A percentile compares a stretch with the other conserved stretches of the same genome.
phyloP scores from a whole-genome alignment of 805 yeast species.

The Zygoascus flipseniorum region DNA sequence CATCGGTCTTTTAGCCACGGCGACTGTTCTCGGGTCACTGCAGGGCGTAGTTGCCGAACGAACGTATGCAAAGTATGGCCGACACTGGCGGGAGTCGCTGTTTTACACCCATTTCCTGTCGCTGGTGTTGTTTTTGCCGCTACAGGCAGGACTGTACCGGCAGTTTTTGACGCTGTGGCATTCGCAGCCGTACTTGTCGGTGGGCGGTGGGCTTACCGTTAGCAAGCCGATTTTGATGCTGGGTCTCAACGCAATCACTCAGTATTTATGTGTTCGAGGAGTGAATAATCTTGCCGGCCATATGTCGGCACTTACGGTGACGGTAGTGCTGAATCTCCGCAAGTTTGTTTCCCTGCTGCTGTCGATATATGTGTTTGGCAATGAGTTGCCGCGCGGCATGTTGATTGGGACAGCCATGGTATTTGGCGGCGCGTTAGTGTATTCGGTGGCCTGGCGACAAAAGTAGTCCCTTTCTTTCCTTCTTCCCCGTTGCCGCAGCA shows the following conservation, averaged over 20 bases:
- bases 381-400: conserved; percentile 31
- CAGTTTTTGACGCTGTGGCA: conserved; percentile 26
- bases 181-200: conserved; percentile 10
- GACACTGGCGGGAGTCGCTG: conserved; percentile 56
- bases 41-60: conserved; percentile 51
- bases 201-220: conserved; percentile 15
- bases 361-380: conserved; percentile 47
- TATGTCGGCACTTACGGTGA: conserved; percentile 54
- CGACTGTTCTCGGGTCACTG: conserved; percentile 47
- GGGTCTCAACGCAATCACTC: conserved; percentile 42
- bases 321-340: conserved; percentile 51
- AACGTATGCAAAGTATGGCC: conserved; percentile 42
- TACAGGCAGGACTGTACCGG: conserved; percentile 25
- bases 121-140: conserved; percentile 42
- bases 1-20: conserved; percentile 34
- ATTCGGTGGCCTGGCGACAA: conserved; percentile 17
- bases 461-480: background rate
- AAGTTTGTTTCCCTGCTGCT: conserved; percentile 52
- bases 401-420: conserved; percentile 45
- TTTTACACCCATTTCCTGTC: conserved; percentile 53
- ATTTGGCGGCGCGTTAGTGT: conserved; percentile 46
- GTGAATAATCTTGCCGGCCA: conserved; percentile 53
- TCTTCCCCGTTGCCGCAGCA: no score
- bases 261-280: conserved; percentile 56
- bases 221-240: conserved; percentile 28